phyloP scores from a whole-genome alignment of 2,329 filamentous ascomycete genomes.

The Septoria linicola region DNA sequence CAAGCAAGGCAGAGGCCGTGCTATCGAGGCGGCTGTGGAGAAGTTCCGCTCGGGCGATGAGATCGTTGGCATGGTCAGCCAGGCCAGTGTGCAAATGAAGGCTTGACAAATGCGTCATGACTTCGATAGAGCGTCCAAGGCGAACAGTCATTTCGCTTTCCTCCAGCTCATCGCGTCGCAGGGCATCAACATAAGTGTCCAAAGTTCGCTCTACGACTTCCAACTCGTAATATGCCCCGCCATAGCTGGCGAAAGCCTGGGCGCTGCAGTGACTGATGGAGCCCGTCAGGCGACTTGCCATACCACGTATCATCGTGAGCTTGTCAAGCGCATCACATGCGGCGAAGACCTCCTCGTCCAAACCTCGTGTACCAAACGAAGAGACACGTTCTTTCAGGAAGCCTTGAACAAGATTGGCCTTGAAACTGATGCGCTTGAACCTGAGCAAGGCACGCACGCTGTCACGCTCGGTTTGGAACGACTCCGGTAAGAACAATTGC shows the following conservation, averaged over 20 bases:
- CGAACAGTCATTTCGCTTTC: slow-evolving; percentile 79
- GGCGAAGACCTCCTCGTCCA: slow-evolving; percentile 75
- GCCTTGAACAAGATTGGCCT: slow-evolving; percentile 72
- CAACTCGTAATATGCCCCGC: slow-evolving; percentile 79
- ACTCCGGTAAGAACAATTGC: slow-evolving; percentile 83
- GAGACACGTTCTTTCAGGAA: slow-evolving; percentile 78
- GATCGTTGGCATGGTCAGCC: slow-evolving; percentile 72
- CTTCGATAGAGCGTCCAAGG: slow-evolving; percentile 74
- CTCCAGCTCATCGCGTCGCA: slow-evolving; percentile 82
- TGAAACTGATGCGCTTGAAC: slow-evolving; percentile 86
- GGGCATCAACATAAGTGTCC: slow-evolving; percentile 81
- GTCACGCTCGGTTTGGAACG: slow-evolving; percentile 74
- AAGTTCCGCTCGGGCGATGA: slow-evolving; percentile 72
- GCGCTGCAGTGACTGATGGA: slow-evolving; percentile 76
- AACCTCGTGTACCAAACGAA: slow-evolving; percentile 63
- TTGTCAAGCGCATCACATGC: slow-evolving; percentile 82
- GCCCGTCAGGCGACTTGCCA: slow-evolving; percentile 80
- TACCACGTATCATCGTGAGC: slow-evolving; percentile 76
- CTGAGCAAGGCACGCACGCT: slow-evolving; percentile 85
- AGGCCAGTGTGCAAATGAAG: slow-evolving; percentile 71
- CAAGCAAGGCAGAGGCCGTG: slow-evolving; percentile 65
- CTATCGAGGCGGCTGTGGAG: slow-evolving; percentile 82
- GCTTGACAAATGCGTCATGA: slow-evolving; percentile 83
- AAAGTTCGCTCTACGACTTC: slow-evolving; percentile 87
- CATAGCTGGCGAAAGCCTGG: slow-evolving; percentile 74